Percentiles rank a stretch among this genome's conserved stretches.
Evolutionary conservation across 2,329 filamentous ascomycete genomes (phyloP).

Genomic region (Balansia obtecta): DNA sequence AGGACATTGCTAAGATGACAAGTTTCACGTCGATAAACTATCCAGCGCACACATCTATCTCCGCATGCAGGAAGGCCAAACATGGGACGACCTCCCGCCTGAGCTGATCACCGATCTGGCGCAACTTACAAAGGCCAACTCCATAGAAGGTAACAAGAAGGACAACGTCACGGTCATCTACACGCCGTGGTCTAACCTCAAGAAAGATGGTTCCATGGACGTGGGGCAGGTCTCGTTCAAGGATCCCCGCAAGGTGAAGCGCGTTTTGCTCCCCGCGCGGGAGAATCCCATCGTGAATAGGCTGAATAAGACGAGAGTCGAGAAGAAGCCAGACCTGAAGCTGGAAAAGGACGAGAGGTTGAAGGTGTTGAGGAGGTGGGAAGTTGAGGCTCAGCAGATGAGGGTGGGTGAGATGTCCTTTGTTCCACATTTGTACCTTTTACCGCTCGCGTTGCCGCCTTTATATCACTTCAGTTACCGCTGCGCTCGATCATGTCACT

Average conservation of each 20-base stretch:
- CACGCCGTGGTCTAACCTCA: constrained; percentile 92
- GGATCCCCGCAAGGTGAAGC: constrained; percentile 73
- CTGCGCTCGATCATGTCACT: too few species aligned
- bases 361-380: constrained; percentile 57
- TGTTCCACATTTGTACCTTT: not conserved
- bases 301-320: constrained; percentile 92
- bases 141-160: constrained; percentile 98
- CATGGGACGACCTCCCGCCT: constrained; percentile 71
- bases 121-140: constrained; percentile 98
- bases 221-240: constrained; percentile 92
- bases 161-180: constrained; percentile 96
- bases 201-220: constrained; percentile 93
- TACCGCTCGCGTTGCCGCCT: not conserved
- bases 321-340: constrained; percentile 73
- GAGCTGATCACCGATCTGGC: constrained; percentile 74
- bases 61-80: constrained; percentile 62
- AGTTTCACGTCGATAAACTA: constrained; percentile 97
- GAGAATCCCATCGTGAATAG: constrained; percentile 91
- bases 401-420: constrained; percentile 35
- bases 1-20: constrained; percentile 1
- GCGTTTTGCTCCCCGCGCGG: constrained; percentile 63
- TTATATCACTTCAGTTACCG: constrained; percentile 1
- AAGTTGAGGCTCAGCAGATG: constrained; percentile 49
- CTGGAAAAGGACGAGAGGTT: constrained; percentile 70
- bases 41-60: constrained; percentile 96